Evolutionary conservation across 2,329 filamentous ascomycete genomes (phyloP).

Genomic region (Ophiostoma australiae): DNA sequence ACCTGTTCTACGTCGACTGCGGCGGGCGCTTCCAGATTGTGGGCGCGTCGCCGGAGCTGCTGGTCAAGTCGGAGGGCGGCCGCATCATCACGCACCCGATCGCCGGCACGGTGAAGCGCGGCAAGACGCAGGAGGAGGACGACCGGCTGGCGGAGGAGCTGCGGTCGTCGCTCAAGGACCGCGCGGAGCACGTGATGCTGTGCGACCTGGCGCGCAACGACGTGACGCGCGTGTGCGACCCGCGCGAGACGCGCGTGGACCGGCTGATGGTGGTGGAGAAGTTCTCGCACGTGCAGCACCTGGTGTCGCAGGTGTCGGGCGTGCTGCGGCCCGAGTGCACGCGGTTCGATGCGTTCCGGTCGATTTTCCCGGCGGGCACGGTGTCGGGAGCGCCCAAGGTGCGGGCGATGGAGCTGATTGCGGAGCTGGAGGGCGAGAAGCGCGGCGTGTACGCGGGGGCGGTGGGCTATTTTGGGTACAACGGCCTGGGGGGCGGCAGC

Average conservation of each 20-base stretch:
- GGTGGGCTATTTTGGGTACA: constrained; percentile 94
- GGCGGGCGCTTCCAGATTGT: constrained; percentile 88
- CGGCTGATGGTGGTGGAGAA: constrained; percentile 89
- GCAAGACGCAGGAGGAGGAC: constrained; percentile 75
- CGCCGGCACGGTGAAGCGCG: constrained; percentile 88
- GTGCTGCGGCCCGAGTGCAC: constrained; percentile 78
- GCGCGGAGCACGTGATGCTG: constrained; percentile 94
- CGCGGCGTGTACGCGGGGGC: constrained; percentile 92
- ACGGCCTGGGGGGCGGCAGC: constrained; percentile 46
- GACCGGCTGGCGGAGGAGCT: constrained; percentile 71
- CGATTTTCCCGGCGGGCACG: constrained; percentile 94
- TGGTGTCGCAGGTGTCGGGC: constrained; percentile 92
- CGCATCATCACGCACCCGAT: constrained; percentile 91
- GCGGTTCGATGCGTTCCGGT: constrained; percentile 90
- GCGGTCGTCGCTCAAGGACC: constrained; percentile 78
- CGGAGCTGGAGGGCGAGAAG: constrained; percentile 89
- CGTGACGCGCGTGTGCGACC: constrained; percentile 91
- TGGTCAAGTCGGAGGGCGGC: constrained; percentile 83
- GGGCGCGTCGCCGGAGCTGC: constrained; percentile 87
- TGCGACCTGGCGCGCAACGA: constrained; percentile 96
- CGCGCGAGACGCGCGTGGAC: constrained; percentile 82
- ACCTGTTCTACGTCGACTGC: constrained; percentile 94
- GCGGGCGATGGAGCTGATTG: constrained; percentile 93
- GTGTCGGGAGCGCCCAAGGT: constrained; percentile 96
- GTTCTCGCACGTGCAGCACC: constrained; percentile 95